Evolutionary conservation across 768 basidiomycete species (phyloP), one percentile per base, ranked within the genome.

Genomic region (Lactarius akahatsu): DNA sequence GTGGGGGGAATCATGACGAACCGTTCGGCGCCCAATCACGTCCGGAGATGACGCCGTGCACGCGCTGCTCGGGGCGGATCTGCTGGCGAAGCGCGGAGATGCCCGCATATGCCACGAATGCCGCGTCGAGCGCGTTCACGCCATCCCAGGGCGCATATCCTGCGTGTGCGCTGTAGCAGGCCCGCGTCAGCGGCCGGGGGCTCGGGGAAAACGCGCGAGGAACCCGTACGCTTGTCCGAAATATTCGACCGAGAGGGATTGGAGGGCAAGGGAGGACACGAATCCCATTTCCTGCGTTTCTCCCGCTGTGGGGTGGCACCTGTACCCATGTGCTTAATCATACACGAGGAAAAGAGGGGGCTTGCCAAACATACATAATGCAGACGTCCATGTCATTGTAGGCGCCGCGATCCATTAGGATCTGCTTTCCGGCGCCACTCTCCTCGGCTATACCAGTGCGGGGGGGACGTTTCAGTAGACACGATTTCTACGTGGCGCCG

Each of bases 121-220:
- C 93, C 0, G 94, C 94, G 72, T 96, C 94, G 54, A 93, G 82
- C 15, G 93, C 92, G 72, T 95, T 95, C 50, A 83, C 83, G 28
- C 89, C 93, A 75, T 95, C 91, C 90, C 93, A 94, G 4, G 92
- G 92, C 13, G 89, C 84, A 40, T 81, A 83, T n/a, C 86, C 88
- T 18, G 91, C 91, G 71, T 92, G 91, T 6, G 91, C 90, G 55
- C 89, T 92, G 69, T 50, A 8, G 65, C 61, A 40, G 15, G 20
- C 52, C 20, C 32, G 26, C 54, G 54, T 63, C 47, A 41, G 20
- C 30, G 36, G 23, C 13, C 38, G 38, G 6, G 32, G 32, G 41
- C 2, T 9, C 2, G 50, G 7, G 50, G 5, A 26, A 15, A 23
- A 7, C 1, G n/a, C 3, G 38, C 20, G 15, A 45, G 20, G 36